Evolutionary conservation across 768 basidiomycete genomes (phyloP).

Genomic region (Gyrodon lividus): DNA sequence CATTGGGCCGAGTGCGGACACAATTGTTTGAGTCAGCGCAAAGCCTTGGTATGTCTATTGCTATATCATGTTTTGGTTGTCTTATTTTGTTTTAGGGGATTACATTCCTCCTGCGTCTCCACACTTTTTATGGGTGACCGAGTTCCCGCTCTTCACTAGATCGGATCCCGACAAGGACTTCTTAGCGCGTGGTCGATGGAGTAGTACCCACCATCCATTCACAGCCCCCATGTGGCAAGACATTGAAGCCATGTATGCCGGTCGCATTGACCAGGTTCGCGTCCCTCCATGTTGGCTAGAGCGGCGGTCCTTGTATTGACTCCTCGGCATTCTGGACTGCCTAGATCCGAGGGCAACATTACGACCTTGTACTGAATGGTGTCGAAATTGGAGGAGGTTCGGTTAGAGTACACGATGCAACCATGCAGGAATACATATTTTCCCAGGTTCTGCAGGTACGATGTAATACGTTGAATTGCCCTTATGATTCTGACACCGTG

Average conservation of each 20-base stretch:
- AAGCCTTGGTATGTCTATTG: constrained; percentile 48
- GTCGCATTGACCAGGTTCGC: constrained; percentile 58
- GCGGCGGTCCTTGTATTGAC: background rate
- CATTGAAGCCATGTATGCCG: constrained; percentile 69
- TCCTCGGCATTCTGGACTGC: constrained; percentile 6
- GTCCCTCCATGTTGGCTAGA: background rate
- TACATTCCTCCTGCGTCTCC: constrained; percentile 55
- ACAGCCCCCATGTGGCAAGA: constrained; percentile 95
- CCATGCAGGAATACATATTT: constrained; percentile 85
- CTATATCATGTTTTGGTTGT: constrained; percentile 3
- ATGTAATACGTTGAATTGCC: constrained; percentile 4
- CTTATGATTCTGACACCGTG: constrained; percentile 10
- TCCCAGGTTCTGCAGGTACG: constrained; percentile 72
- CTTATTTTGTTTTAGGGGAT: constrained; percentile 44
- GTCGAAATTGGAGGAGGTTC: constrained; percentile 93
- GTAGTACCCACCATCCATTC: constrained; percentile 93
- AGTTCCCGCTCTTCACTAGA: constrained; percentile 89
- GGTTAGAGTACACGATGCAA: constrained; percentile 87
- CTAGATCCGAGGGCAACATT: constrained; percentile 92
- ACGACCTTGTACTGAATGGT: constrained; percentile 93
- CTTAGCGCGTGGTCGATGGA: constrained; percentile 85
- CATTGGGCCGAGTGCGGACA: constrained; percentile 69
- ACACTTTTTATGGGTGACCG: constrained; percentile 93
- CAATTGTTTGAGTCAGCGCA: constrained; percentile 67
- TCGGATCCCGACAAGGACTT: constrained; percentile 87